A percentile compares a stretch with the other conserved stretches of the same genome.
Evolutionary conservation across 1,284 basidiomycete species (phyloP).

Genomic region (Ganoderma resinaceum): DNA sequence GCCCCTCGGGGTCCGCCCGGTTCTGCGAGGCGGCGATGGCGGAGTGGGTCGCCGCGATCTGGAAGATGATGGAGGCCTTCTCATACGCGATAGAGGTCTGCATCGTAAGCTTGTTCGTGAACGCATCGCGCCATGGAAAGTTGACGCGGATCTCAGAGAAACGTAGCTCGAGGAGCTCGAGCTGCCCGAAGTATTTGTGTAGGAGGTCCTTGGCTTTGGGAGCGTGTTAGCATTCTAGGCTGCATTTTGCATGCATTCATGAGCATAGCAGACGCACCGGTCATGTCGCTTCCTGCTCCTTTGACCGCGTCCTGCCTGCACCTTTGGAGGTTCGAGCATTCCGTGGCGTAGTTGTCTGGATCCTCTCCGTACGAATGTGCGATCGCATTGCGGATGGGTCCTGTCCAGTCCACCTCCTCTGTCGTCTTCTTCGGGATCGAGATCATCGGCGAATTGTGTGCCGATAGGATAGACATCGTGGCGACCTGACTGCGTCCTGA

Average conservation of each 20-base stretch:
- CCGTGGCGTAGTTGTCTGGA: conserved; percentile 86
- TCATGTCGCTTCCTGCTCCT: conserved; percentile 93
- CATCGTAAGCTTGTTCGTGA: conserved; percentile 91
- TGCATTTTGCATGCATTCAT: not conserved
- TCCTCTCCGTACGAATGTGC: conserved; percentile 93
- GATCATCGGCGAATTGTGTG: conserved; percentile 82
- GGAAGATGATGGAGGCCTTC: conserved; percentile 98
- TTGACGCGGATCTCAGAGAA: conserved; percentile 97
- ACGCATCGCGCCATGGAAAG: conserved; percentile 97
- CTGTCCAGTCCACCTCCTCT: conserved; percentile 92
- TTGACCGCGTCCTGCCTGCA: conserved; percentile 95
- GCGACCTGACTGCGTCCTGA: too few relatives aligned
- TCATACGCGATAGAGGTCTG: conserved; percentile 98
- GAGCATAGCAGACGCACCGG: conserved; percentile 60
- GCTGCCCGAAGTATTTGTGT: conserved; percentile 99
- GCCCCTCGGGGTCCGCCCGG: conserved; percentile 89
- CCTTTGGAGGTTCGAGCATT: conserved; percentile 85
- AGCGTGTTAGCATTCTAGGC: not conserved
- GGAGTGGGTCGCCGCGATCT: conserved; percentile 94
- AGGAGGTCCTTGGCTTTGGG: conserved; percentile 86
- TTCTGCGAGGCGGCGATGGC: conserved; percentile 87
- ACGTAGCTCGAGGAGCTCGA: conserved; percentile 95
- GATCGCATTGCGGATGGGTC: conserved; percentile 87
- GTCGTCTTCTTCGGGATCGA: conserved; percentile 82
- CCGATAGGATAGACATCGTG: conserved; percentile 50